Conservation (phyloP, 306 rosid species). For the Elaeagnus macrophylla region DNA sequence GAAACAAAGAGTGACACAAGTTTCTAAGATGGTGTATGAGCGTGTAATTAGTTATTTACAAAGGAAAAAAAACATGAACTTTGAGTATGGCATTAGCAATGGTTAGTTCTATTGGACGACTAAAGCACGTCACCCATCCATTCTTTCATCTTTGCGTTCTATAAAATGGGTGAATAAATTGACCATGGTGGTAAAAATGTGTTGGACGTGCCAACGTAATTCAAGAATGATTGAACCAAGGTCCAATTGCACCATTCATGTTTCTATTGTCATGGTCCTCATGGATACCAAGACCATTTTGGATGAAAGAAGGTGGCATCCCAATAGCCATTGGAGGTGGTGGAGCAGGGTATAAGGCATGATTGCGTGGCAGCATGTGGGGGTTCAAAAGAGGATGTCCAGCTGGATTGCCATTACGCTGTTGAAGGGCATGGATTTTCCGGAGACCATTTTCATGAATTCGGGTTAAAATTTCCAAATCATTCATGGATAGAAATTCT, state of each 20-base stretch:
- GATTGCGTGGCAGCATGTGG: constrained; percentile 62
- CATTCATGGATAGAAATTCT: constrained; percentile 90
- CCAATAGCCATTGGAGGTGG: constrained; percentile 48
- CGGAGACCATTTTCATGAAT: constrained; percentile 94
- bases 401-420: constrained; percentile 67
- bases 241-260: constrained; percentile 83
- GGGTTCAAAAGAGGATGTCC: constrained; percentile 74
- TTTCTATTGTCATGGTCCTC: constrained; percentile 91
- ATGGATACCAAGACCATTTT: constrained; percentile 77
- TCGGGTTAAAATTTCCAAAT: constrained; percentile 81
- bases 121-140: constrained; percentile 11
- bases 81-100: constrained; percentile 54
- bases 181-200: constrained; percentile 12
- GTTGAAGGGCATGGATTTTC: constrained; percentile 89
- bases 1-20: constrained; percentile 13
- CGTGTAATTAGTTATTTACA: constrained; percentile 33
- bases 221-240: constrained; percentile 84
- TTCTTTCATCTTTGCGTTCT: constrained; percentile 13
- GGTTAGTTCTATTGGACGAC: constrained; percentile 51
- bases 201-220: constrained; percentile 23
- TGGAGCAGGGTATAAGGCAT: constrained; percentile 60
- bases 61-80: constrained; percentile 30
- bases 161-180: constrained; percentile 12
- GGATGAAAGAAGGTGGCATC: constrained; percentile 54
- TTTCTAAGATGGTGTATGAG: constrained; percentile 9